phyloP scores from a whole-genome alignment of 169 alveolate species.

The Eimeria sp. region DNA sequence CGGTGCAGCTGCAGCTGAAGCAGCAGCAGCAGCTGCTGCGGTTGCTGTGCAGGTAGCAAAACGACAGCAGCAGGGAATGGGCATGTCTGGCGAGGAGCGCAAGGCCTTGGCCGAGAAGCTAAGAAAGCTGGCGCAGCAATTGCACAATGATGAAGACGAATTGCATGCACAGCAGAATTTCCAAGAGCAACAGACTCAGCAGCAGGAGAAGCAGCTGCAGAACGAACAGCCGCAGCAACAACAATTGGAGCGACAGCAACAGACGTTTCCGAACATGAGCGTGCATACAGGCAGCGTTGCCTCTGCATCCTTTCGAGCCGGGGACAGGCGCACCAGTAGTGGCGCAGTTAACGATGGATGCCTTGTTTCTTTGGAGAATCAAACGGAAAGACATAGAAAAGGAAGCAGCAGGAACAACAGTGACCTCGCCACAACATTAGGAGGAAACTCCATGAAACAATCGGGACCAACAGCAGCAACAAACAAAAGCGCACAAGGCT shows the following conservation, averaged over 20 bases:
- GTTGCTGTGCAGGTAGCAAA: slow-evolving; percentile 31
- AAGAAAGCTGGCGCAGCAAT: slow-evolving; percentile 48
- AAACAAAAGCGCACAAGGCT: background rate
- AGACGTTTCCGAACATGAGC: background rate
- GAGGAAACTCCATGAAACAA: background rate
- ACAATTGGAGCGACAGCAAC: background rate
- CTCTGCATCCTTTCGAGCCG: background rate
- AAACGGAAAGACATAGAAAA: background rate
- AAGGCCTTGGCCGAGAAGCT: slow-evolving; percentile 63
- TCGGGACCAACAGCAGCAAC: slow-evolving; percentile 17
- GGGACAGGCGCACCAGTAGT: background rate
- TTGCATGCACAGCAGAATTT: background rate
- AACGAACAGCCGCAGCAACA: slow-evolving; percentile 24
- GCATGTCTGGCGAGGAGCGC: slow-evolving; percentile 13
- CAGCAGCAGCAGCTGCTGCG: slow-evolving; percentile 28
- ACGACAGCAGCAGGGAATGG: slow-evolving; percentile 7
- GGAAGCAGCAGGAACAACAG: background rate
- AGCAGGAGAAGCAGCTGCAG: slow-evolving; percentile 34
- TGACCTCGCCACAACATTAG: background rate
- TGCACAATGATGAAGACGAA: slow-evolving; percentile 8
- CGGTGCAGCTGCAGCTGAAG: slow-evolving; percentile 37
- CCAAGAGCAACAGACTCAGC: slow-evolving; percentile 20
- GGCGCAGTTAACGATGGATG: background rate
- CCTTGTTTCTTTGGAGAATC: background rate
- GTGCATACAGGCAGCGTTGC: background rate